Conservation (phyloP, 1,139 yeast genomes). For the Lodderomyces margitis region DNA sequence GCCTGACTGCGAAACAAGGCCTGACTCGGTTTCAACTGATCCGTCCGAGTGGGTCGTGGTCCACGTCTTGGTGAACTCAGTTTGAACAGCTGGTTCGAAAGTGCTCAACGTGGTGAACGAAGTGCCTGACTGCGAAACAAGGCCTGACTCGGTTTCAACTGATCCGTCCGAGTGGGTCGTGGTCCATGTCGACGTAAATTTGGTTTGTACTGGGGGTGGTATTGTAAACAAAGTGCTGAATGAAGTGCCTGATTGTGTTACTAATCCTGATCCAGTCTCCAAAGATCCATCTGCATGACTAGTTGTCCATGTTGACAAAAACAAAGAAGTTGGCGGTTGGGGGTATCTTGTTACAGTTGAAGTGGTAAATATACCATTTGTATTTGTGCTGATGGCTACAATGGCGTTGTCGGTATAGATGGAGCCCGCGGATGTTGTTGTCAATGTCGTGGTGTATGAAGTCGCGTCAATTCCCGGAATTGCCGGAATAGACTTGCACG, state of each 20-base stretch:
- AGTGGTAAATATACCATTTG: neutral
- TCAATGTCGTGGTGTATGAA: constrained; percentile 5
- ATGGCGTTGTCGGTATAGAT: neutral
- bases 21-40: constrained; percentile 9
- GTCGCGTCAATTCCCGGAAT: constrained; percentile 12
- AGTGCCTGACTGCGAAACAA: constrained; percentile 10
- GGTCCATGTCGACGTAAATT: constrained; percentile 19
- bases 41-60: constrained; percentile 14
- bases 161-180: constrained; percentile 19
- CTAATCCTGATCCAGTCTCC: constrained; percentile 8
- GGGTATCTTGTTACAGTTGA: too few relatives aligned
- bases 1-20: constrained; percentile 5
- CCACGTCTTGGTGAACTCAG: constrained; percentile 9
- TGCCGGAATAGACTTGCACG: constrained; percentile 17
- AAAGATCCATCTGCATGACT: constrained; percentile 14
- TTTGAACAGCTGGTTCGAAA: neutral
- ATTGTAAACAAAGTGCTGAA: constrained; percentile 8
- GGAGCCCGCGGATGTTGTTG: neutral
- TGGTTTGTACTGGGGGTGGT: constrained; percentile 7
- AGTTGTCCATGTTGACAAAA: constrained; percentile 13
- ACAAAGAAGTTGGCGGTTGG: constrained; percentile 15
- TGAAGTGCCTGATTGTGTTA: constrained; percentile 6
- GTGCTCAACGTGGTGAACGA: constrained; percentile 8
- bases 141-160: constrained; percentile 16
- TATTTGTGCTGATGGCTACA: neutral